phyloP scores from a whole-genome alignment of 1,139 yeast species.

The Saccharomyces hybrid region DNA sequence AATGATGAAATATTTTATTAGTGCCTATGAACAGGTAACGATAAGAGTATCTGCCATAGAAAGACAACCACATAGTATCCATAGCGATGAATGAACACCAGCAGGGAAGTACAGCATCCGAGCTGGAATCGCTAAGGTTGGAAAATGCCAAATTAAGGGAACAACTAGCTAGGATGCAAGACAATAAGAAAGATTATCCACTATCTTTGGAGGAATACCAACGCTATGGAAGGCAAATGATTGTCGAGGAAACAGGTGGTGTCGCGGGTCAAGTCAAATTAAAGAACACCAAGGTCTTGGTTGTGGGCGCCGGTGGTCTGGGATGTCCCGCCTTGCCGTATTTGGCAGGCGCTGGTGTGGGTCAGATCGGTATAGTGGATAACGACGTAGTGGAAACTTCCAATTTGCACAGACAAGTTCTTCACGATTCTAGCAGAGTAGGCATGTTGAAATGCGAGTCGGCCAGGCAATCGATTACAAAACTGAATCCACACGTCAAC shows the following conservation, averaged over 20 bases:
- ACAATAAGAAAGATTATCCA: constrained; percentile 9
- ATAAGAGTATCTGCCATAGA: background rate
- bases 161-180: constrained; percentile 10
- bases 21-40: background rate
- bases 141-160: constrained; percentile 24
- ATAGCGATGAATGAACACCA: background rate
- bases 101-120: constrained; percentile 3
- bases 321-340: constrained; percentile 90
- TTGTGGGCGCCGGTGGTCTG: constrained; percentile 94
- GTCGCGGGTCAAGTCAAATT: constrained; percentile 49
- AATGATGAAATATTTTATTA: background rate
- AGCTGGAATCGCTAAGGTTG: constrained; percentile 19
- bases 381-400: constrained; percentile 76
- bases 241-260: constrained; percentile 53
- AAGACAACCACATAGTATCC: background rate
- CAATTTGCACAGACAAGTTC: constrained; percentile 81
- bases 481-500: constrained; percentile 60
- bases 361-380: constrained; percentile 79
- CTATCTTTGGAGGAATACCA: constrained; percentile 53
- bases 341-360: constrained; percentile 82
- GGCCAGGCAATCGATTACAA: constrained; percentile 48
- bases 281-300: constrained; percentile 53
- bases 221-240: constrained; percentile 92
- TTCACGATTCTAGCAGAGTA: constrained; percentile 60
- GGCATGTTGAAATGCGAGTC: constrained; percentile 73